Evolutionary conservation across 371 early-diverging fungal species (phyloP).

Genomic region (Coemansia sp.): DNA sequence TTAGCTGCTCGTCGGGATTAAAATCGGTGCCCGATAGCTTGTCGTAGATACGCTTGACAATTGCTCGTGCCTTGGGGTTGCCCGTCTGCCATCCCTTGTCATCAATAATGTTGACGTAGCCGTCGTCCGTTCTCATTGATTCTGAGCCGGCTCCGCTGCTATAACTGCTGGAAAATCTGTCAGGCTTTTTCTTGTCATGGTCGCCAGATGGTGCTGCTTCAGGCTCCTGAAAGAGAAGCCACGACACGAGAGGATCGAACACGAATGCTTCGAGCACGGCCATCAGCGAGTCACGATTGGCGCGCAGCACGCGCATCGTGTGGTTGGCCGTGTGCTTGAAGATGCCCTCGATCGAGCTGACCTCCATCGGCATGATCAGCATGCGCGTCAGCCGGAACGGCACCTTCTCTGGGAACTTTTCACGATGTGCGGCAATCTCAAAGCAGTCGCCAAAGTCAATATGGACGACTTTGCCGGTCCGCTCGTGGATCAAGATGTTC

Average conservation of each 20-base stretch:
- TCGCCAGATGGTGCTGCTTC: not conserved
- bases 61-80: slow-evolving; percentile 61
- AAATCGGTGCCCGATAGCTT: slow-evolving; percentile 93
- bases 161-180: not conserved
- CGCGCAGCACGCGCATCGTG: slow-evolving; percentile 94
- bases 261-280: slow-evolving; percentile 98
- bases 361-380: slow-evolving; percentile 98
- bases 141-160: slow-evolving; percentile 19
- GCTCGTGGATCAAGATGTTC: slow-evolving; percentile 93
- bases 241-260: slow-evolving; percentile 96
- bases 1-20: slow-evolving; percentile 76
- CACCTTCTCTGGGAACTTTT: slow-evolving; percentile 96
- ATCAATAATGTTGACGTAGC: slow-evolving; percentile 16
- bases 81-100: slow-evolving; percentile 54
- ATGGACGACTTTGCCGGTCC: slow-evolving; percentile 95
- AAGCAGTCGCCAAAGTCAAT: slow-evolving; percentile 99
- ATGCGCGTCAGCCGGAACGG: slow-evolving; percentile 99
- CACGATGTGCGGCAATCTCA: slow-evolving; percentile 96
- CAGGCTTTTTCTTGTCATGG: not conserved
- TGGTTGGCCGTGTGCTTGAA: slow-evolving; percentile 95
- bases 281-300: slow-evolving; percentile 96
- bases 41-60: slow-evolving; percentile 69
- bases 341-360: slow-evolving; percentile 92
- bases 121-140: not conserved
- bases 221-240: slow-evolving; percentile 62